phyloP scores from a whole-genome alignment of 2,329 filamentous ascomycete genomes.

The Aspergillus fijiensis region DNA sequence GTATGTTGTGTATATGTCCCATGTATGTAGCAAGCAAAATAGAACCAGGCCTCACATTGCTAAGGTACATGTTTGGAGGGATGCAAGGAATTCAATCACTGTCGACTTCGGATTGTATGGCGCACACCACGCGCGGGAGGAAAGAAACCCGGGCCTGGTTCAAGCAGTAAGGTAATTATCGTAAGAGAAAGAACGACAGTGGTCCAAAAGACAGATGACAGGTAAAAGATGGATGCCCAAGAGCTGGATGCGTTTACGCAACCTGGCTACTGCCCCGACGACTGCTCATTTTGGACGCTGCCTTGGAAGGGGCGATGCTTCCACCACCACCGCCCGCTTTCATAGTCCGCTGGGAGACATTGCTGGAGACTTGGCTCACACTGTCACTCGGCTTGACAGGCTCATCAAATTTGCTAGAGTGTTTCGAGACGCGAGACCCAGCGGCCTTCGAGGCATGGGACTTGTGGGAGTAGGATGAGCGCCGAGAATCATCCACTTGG shows the following conservation, averaged over 20 bases:
- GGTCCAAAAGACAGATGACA: conserved; percentile 1
- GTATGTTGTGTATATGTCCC: background rate
- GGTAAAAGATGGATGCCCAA: conserved; percentile 1
- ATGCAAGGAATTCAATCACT: background rate
- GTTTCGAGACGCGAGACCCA: conserved; percentile 27
- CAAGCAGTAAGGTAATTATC: background rate
- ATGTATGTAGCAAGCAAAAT: background rate
- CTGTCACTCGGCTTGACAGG: conserved; percentile 40
- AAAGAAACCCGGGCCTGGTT: background rate
- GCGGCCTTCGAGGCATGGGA: conserved; percentile 29
- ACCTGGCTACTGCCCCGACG: conserved; percentile 32
- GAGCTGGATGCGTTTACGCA: conserved; percentile 16
- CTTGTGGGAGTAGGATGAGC: conserved; percentile 28
- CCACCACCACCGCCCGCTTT: conserved; percentile 29
- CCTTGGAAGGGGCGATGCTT: conserved; percentile 22
- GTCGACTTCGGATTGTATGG: background rate
- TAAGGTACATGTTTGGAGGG: background rate
- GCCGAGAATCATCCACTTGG: conserved; percentile 53
- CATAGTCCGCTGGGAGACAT: conserved; percentile 31
- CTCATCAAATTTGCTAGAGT: conserved; percentile 40
- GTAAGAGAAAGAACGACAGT: background rate
- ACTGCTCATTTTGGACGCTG: conserved; percentile 27
- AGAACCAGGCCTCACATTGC: background rate
- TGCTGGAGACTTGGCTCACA: conserved; percentile 40
- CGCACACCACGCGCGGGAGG: background rate